A percentile compares a stretch with the other conserved stretches of the same genome.
These are phyloP conservation scores for Hyaloscypha hepaticicola DNA, from an alignment of 495 filamentous ascomycete species.

Conservation along the genomic window DNA sequence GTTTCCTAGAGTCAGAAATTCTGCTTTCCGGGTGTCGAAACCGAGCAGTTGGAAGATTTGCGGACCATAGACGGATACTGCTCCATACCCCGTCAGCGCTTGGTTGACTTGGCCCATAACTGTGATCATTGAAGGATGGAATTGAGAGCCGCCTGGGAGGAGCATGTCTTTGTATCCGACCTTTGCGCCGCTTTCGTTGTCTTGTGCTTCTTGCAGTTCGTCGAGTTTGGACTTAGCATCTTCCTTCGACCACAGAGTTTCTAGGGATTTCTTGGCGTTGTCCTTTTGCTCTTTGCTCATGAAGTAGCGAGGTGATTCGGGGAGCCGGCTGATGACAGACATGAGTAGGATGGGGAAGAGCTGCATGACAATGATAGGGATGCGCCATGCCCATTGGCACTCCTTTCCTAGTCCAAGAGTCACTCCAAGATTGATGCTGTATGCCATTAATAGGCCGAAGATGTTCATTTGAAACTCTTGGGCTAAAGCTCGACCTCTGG, in stretches of 20 bases:
- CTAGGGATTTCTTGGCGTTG: slow-evolving; percentile 44
- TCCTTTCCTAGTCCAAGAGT: slow-evolving; percentile 39
- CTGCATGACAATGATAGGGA: slow-evolving; percentile 62
- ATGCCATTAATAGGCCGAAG: slow-evolving; percentile 55
- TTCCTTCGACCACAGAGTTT: slow-evolving; percentile 45
- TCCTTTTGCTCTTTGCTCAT: slow-evolving; percentile 43
- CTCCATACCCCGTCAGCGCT: slow-evolving; percentile 54
- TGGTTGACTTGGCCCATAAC: slow-evolving; percentile 60
- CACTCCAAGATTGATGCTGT: slow-evolving; percentile 43
- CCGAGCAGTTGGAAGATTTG: slow-evolving; percentile 59
- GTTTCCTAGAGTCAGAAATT: slow-evolving; percentile 53
- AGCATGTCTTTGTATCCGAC: slow-evolving; percentile 52
- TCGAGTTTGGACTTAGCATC: slow-evolving; percentile 44
- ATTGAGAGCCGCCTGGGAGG: slow-evolving; percentile 41
- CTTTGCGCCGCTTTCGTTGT: slow-evolving; percentile 42
- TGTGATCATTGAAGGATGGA: slow-evolving; percentile 53
- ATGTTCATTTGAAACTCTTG: slow-evolving; percentile 61
- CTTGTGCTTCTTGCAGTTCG: slow-evolving; percentile 44
- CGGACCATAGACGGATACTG: slow-evolving; percentile 57
- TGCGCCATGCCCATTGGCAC: slow-evolving; percentile 56
- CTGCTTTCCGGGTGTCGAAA: slow-evolving; percentile 41
- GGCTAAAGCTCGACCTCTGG: slow-evolving; percentile 51
- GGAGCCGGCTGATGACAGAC: slow-evolving; percentile 46
- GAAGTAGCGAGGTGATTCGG: slow-evolving; percentile 55
- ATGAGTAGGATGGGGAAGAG: slow-evolving; percentile 50